These are phyloP conservation scores for Conticribra guillardii DNA, from an alignment of 108 stramenopile genomes.

Conservation along the genomic window DNA sequence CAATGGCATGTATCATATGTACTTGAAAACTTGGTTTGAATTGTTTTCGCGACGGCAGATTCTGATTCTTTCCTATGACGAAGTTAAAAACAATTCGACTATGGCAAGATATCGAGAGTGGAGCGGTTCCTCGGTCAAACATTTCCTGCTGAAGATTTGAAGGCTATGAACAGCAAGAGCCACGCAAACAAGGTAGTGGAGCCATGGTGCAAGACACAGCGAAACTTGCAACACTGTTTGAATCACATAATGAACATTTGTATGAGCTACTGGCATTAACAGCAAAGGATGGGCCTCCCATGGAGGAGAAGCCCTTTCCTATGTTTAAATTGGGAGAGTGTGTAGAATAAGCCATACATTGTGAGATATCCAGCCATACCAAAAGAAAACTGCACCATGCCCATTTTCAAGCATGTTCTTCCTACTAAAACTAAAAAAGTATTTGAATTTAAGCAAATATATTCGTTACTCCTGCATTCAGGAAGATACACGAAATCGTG, in stretches of 20 bases:
- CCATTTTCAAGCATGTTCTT: too few relatives aligned
- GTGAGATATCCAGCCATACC: too few relatives aligned
- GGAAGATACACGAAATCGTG: too few relatives aligned
- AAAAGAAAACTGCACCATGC: too few relatives aligned
- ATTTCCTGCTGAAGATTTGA: not conserved
- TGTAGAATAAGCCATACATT: too few relatives aligned
- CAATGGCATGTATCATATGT: slow-evolving; percentile 19
- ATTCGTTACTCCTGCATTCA: too few relatives aligned
- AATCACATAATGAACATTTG: slow-evolving; percentile 21
- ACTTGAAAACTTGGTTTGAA: slow-evolving; percentile 24
- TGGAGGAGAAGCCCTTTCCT: slow-evolving; percentile 43
- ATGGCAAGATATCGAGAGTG: slow-evolving; percentile 18
- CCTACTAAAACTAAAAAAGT: too few relatives aligned
- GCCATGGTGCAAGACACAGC: not conserved
- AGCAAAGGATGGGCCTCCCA: slow-evolving; percentile 27
- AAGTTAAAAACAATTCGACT: slow-evolving; percentile 18
- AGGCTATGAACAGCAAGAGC: slow-evolving; percentile 5
- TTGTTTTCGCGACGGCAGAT: slow-evolving; percentile 33
- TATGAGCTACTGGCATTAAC: slow-evolving; percentile 27
- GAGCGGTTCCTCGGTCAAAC: slow-evolving; percentile 23
- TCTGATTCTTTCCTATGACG: slow-evolving; percentile 33
- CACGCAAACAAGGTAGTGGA: not conserved
- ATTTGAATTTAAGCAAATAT: too few relatives aligned
- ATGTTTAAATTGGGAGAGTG: too few relatives aligned
- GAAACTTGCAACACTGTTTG: slow-evolving; percentile 6